Evolutionary conservation across 495 filamentous ascomycete genomes (phyloP), one percentile per base, ranked within the genome.

Genomic region (Lepidopterella palustris): DNA sequence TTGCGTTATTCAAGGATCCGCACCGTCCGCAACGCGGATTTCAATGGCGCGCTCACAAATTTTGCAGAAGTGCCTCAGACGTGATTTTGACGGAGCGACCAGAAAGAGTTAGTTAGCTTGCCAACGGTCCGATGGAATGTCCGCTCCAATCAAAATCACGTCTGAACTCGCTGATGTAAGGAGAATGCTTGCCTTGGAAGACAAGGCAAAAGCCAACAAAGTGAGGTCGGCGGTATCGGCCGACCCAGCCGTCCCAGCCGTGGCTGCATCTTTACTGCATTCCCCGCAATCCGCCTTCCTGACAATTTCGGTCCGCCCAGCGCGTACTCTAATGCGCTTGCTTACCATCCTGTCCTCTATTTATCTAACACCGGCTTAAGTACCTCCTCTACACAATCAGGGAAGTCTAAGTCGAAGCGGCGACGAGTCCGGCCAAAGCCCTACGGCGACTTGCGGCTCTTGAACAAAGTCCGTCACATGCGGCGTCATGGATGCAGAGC

Each of bases 381-480:
- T 21, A 23, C 45, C 45, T 49, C 57, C 48, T 53, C 57, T 20
- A 25, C 26, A 54, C 58, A 60, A 54, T 51, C 53, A 20, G 45
- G 27, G 21, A 58, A 57, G 59, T 61, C 59, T 42, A 52, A 57
- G 54, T 61, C 53, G 53, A 61, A 49, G 53, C 52, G 53, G 53
- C 53, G 51, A 54, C 25, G 40, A 57, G 59, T 53, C 53, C 45
- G 45, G 55, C 53, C 32, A 55, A 62, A 29, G 49, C 8, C 40
- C 20, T 57, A 57, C 53, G 42, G 45, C n/a, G 53, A 62, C 25
- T 45, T 62, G 53, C 18, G 47, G 48, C 59, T 62, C 45, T 53
- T 62, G 23, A 62, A 62, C 55, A n/a, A 57, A 57, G 45, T 28
- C 53, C 11, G 53, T 62, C 31, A 51, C 32, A 53, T 62, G 52